These are phyloP conservation scores for Salix suchowensis DNA, from an alignment of 345 rosid genomes.

Conservation along the genomic window DNA sequence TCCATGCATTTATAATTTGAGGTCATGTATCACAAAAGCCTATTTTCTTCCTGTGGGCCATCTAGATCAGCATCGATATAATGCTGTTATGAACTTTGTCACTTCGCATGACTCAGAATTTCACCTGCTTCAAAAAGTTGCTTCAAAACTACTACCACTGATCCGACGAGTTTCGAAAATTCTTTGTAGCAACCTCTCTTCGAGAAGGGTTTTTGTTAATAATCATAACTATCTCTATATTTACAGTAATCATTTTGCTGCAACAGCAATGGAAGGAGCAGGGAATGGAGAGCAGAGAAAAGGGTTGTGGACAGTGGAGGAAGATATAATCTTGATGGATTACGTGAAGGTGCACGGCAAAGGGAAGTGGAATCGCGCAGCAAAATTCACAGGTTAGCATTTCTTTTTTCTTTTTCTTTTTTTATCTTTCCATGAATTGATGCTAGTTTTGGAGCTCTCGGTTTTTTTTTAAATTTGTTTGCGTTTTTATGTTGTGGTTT, in stretches of 20 bases:
- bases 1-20: neutral
- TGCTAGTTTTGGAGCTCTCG: neutral
- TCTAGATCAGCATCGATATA: neutral
- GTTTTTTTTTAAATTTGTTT: neutral
- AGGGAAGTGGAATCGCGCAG: slow-evolving; percentile 60
- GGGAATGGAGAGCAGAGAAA: neutral
- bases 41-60: neutral
- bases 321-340: slow-evolving; percentile 40
- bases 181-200: neutral
- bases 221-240: neutral
- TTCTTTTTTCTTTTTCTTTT: neutral
- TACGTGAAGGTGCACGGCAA: slow-evolving; percentile 51
- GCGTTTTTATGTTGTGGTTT: neutral
- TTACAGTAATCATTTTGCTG: neutral
- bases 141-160: too few species aligned
- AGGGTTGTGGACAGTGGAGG: slow-evolving; percentile 5
- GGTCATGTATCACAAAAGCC: neutral
- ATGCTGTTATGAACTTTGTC: neutral
- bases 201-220: neutral
- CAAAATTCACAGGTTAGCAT: slow-evolving; percentile 42
- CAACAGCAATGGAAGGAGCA: neutral
- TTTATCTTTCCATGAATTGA: neutral
- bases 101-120: neutral
- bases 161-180: neutral
- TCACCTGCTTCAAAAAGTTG: neutral